A percentile compares a stretch with the other conserved stretches of the same genome.
phyloP scores from a whole-genome alignment of 805 yeast genomes.

The Candida arabinofermentans region DNA sequence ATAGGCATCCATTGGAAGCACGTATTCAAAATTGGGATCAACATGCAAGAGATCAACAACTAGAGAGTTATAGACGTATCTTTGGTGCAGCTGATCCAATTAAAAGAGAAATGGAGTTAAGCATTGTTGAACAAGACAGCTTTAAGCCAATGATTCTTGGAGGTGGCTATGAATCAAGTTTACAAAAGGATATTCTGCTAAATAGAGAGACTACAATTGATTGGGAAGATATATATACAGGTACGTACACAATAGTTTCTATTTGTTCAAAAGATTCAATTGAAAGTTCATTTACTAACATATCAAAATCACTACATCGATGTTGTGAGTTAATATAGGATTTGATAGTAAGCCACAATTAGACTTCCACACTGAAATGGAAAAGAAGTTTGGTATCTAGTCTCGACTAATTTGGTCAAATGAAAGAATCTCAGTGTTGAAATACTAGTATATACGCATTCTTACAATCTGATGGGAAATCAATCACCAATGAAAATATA shows the following conservation, averaged over 20 bases:
- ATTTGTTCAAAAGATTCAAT: background rate
- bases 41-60: slow-evolving; percentile 61
- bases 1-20: slow-evolving; percentile 81
- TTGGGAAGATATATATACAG: slow-evolving; percentile 90
- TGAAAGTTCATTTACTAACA: background rate
- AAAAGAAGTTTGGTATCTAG: slow-evolving; percentile 53
- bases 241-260: slow-evolving; percentile 22
- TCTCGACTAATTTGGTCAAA: no score
- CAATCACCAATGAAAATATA: no score
- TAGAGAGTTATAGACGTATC: slow-evolving; percentile 76
- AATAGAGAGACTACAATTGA: slow-evolving; percentile 76
- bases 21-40: slow-evolving; percentile 78
- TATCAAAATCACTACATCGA: background rate
- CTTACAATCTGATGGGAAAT: background rate
- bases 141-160: slow-evolving; percentile 64
- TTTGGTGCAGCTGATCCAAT: slow-evolving; percentile 95
- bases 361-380: slow-evolving; percentile 75
- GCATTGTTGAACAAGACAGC: slow-evolving; percentile 65
- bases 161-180: slow-evolving; percentile 56
- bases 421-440: no score
- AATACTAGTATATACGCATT: no score
- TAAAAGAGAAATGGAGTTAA: slow-evolving; percentile 83
- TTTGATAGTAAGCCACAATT: slow-evolving; percentile 34
- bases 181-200: slow-evolving; percentile 61
- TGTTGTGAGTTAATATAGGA: slow-evolving; percentile 25